Base-by-base conservation (phyloP, 148 eudicot species). In the Hydrangea macrophylla region DNA sequence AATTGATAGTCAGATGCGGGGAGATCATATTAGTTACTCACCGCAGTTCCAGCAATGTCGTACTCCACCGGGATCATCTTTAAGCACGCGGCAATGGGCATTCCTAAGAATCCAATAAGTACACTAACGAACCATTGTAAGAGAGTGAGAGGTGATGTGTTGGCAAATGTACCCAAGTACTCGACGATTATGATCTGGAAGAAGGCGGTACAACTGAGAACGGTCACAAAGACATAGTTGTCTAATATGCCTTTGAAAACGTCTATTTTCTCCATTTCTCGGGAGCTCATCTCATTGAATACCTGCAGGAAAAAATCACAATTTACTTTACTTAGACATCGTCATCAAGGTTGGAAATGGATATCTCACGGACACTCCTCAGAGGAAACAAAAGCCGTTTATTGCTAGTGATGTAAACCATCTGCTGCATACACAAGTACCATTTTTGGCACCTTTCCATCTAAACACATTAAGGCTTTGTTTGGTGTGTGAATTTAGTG, bases 31-130 rank as follows among this genome's bases (percentile, higher is more conserved):
- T 17, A 35, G 25, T 42, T 37, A 59, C 76, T 56, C 70, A 86
- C 98, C 96, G 90, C 98, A 64, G 98, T 94, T 74, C 98, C 98
- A 79, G 98, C 97, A 71, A 94, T 94, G 51, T 97, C 98, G n/a
- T 32, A 68, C 17, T 50, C 66, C 69, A 88, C 85, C 0, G 83
- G 84, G 63, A 87, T 74, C 77, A 58, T 68, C 75, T 94, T 94
- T 63, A 94, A 75, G 44, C 63, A 72, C 5, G 80, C 95, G 59
- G 98, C 95, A 71, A 90, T 79, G 54, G 96, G 98, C 98, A 93
- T 93, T 75, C 98, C 90, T 64, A 93, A 57, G 78, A 86, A 85
- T 60, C 98, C 98, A 26, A 88, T 60, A 36, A 82, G 44, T 76
- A 93, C 68, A 76, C 98, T 83, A 9, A 78, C 6, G 61, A 82